Evolutionary conservation across 176 grass and related monocot genomes (phyloP), one percentile per base, ranked within the genome.

Genomic region (Saccharum spontaneum): DNA sequence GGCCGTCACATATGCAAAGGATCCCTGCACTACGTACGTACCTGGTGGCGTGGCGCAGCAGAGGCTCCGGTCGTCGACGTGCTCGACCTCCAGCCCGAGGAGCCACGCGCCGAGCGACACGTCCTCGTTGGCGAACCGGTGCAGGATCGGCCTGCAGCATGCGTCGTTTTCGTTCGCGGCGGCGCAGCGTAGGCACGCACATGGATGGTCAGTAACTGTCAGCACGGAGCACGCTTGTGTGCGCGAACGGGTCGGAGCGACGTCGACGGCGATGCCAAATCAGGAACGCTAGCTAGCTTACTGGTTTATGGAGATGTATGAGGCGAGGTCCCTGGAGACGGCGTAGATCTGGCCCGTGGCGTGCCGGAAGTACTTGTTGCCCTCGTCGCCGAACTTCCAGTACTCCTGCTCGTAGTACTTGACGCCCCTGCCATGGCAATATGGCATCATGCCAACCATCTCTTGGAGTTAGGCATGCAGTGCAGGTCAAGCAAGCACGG

Each of bases 311-410:
- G 91, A 91, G 67, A 97, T 93, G 86, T 91, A 91, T n/a, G 91
- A 86, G 8, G 94, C 94, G 43, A 97, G 89, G 88, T 97, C 94
- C 84, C 78, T 84, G 60, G 91, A 97, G 44, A 94, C 90, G 79
- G 84, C 94, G 80, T 97, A 97, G 57, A 94, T 91, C 78, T 93
- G 91, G 7, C 94, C 91, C 4, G 94, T 87, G 54, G 94, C 94
- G 77, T 97, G 91, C 0, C 94, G 84, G 82, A 97, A 93, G 82
- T 97, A 97, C 75, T 84, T 78, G 84, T 93, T 97, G 26, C 91
- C 94, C 31, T 93, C 91, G 70, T 91, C 94, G 18, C 94, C 91
- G 77, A 97, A 94, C 85, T 97, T 97, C 94, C 89, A 97, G 45
- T 84, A 94, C 74, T 94, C 91, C 73, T 91, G 91, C 69, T 97